Evolutionary conservation across 495 filamentous ascomycete species (phyloP).

Genomic region (Aspergillus campestris): DNA sequence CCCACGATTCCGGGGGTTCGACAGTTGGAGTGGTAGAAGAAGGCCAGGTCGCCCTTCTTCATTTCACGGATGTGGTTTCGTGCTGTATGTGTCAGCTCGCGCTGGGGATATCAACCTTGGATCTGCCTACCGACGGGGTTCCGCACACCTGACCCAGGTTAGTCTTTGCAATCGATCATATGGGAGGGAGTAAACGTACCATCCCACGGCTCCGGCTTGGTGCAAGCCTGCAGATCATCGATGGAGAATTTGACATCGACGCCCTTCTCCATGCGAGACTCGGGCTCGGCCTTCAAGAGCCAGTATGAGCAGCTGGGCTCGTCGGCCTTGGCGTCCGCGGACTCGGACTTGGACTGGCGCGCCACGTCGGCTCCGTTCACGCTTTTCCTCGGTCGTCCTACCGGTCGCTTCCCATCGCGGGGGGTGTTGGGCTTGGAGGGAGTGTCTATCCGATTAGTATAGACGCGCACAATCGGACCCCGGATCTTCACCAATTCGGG

Average conservation of each 20-base stretch:
- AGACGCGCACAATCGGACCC: not conserved
- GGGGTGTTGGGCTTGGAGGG: conserved; percentile 12
- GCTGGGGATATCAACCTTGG: not conserved
- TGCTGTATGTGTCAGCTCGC: conserved; percentile 37
- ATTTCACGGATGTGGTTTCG: conserved; percentile 84
- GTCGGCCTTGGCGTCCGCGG: conserved; percentile 4
- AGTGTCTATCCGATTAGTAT: conserved; percentile 5
- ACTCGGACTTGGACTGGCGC: conserved; percentile 7
- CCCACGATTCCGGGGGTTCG: conserved; percentile 86
- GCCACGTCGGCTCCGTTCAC: conserved; percentile 4
- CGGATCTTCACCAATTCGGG: not conserved
- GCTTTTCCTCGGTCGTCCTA: conserved; percentile 10
- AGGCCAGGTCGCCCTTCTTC: conserved; percentile 84
- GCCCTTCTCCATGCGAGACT: conserved; percentile 76
- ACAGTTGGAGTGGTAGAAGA: conserved; percentile 97
- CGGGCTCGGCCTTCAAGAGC: conserved; percentile 94
- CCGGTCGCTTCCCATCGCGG: conserved; percentile 15
- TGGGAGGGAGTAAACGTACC: conserved; percentile 39
- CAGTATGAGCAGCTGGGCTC: conserved; percentile 50
- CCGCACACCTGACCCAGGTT: conserved; percentile 41
- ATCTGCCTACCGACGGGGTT: conserved; percentile 42
- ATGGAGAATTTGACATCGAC: conserved; percentile 90
- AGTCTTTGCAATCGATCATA: conserved; percentile 6
- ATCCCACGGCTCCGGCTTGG: conserved; percentile 80
- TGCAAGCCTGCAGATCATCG: conserved; percentile 68